A percentile compares a stretch with the other conserved stretches of the same genome.
Evolutionary conservation across 2,329 filamentous ascomycete species (phyloP).

Genomic region (Hortaea werneckii): DNA sequence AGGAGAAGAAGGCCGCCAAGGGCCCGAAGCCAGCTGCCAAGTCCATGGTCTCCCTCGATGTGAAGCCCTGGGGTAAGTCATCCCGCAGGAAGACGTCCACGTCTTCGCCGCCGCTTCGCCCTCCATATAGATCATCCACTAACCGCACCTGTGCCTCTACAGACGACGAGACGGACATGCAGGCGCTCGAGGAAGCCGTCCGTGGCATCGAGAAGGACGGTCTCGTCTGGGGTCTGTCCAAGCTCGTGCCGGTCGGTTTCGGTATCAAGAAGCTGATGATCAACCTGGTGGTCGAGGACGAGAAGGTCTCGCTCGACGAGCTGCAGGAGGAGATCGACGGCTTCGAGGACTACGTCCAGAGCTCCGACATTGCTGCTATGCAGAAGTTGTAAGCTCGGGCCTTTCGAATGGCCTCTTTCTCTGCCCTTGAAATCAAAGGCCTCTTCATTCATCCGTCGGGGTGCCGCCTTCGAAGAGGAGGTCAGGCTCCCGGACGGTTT

Average conservation of each 20-base stretch:
- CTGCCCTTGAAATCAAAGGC: constrained; percentile 9
- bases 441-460: too few relatives aligned
- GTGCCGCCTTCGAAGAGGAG: too few relatives aligned
- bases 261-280: constrained; percentile 99
- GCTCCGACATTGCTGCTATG: constrained; percentile 81
- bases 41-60: constrained; percentile 88
- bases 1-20: constrained; percentile 83
- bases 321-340: constrained; percentile 78
- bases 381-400: constrained; percentile 69
- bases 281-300: constrained; percentile 94
- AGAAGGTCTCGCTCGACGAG: constrained; percentile 81
- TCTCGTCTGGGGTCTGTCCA: constrained; percentile 89
- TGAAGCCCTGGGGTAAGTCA: constrained; percentile 95
- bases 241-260: constrained; percentile 83
- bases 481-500: too few relatives aligned
- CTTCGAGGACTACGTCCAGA: constrained; percentile 94
- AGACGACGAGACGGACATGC: constrained; percentile 77
- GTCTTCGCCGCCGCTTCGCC: not conserved
- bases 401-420: too few relatives aligned
- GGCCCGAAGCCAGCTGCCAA: constrained; percentile 90
- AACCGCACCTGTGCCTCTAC: not conserved
- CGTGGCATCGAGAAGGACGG: constrained; percentile 82
- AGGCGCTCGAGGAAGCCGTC: constrained; percentile 67
- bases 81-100: not conserved
- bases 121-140: not conserved